Conservation (phyloP, 192 early-diverging fungal genomes). For the Phycomyces blakesleeanus region DNA sequence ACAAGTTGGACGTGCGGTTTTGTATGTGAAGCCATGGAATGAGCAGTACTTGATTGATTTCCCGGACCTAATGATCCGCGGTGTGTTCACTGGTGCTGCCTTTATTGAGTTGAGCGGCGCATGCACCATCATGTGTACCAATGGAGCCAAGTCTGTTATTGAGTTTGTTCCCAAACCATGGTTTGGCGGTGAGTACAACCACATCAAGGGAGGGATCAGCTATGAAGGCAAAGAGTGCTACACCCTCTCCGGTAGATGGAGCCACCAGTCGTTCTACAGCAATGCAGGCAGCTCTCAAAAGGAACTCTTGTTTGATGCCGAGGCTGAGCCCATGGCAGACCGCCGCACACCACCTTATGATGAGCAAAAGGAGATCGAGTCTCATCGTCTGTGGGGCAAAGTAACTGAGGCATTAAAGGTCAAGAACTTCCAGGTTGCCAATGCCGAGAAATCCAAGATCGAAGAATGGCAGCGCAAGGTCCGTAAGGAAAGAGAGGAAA, state of each 20-base stretch:
- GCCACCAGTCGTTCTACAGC: conserved; percentile 32
- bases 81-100: conserved; percentile 55
- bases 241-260: conserved; percentile 32
- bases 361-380: conserved; percentile 61
- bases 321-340: conserved; percentile 49
- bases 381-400: conserved; percentile 63
- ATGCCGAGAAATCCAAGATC: conserved; percentile 61
- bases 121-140: conserved; percentile 53
- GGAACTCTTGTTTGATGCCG: conserved; percentile 60
- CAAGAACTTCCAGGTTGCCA: conserved; percentile 63
- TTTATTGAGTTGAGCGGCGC: conserved; percentile 63
- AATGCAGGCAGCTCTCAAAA: conserved; percentile 37
- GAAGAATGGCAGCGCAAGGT: conserved; percentile 66
- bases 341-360: conserved; percentile 56
- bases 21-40: conserved; percentile 50
- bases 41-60: conserved; percentile 57
- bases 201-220: conserved; percentile 33
- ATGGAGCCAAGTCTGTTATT: conserved; percentile 50
- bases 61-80: conserved; percentile 58
- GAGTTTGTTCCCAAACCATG: conserved; percentile 62
- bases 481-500: conserved; percentile 56
- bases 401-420: conserved; percentile 61
- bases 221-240: conserved; percentile 19
- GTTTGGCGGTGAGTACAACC: conserved; percentile 62
- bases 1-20: conserved; percentile 59